phyloP scores from a whole-genome alignment of 192 early-diverging fungal species.

The Entrophospora sp. region DNA sequence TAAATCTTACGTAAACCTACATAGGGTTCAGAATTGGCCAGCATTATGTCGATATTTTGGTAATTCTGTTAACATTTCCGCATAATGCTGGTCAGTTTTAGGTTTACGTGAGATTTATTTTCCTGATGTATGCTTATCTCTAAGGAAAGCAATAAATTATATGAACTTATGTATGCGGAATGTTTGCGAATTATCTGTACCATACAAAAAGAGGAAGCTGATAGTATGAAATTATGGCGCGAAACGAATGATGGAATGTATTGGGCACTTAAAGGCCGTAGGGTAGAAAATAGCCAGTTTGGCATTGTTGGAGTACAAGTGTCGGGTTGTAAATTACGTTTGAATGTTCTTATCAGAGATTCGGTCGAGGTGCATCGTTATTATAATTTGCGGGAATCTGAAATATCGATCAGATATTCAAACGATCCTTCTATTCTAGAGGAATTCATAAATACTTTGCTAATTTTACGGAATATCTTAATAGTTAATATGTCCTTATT shows the following conservation, averaged over 20 bases:
- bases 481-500: conserved; percentile 5
- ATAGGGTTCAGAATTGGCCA: too few relatives aligned
- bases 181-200: neutral
- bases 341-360: conserved; percentile 3
- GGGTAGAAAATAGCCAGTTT: neutral
- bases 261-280: neutral
- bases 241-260: neutral
- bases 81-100: too few relatives aligned
- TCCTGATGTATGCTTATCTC: neutral
- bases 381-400: neutral
- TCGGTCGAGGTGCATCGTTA: neutral
- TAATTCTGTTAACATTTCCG: too few relatives aligned
- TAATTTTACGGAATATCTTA: too few relatives aligned
- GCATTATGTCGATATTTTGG: too few relatives aligned
- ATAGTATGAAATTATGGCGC: neutral
- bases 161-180: conserved; percentile 1
- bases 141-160: conserved; percentile 1
- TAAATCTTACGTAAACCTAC: too few relatives aligned
- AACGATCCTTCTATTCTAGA: neutral
- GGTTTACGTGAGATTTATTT: too few relatives aligned
- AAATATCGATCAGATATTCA: neutral
- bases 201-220: neutral
- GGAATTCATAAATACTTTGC: neutral
- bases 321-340: neutral
- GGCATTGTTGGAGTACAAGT: conserved; percentile 4